Conservation (phyloP, 1,139 yeast genomes). For the Arxiozyma slooffiae region DNA sequence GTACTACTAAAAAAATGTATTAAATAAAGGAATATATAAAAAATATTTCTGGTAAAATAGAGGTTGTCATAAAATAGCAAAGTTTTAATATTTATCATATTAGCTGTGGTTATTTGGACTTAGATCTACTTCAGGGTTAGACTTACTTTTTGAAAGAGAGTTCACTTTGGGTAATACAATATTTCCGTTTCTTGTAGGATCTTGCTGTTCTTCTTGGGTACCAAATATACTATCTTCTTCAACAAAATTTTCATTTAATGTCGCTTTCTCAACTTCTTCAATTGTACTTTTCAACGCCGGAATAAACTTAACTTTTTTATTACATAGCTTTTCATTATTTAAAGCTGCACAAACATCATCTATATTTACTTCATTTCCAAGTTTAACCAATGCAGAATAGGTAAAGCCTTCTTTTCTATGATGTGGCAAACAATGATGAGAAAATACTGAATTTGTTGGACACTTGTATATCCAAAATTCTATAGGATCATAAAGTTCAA, state of each 20-base stretch:
- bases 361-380: background rate
- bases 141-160: background rate
- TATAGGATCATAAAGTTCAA: slow-evolving; percentile 39
- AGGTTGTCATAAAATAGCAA: too few relatives aligned
- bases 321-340: background rate
- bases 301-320: background rate
- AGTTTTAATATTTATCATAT: too few relatives aligned
- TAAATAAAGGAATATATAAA: too few relatives aligned
- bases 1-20: background rate
- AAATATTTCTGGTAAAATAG: too few relatives aligned
- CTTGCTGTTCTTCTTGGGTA: background rate
- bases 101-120: background rate
- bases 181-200: too few relatives aligned
- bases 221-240: background rate
- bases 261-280: slow-evolving; percentile 1
- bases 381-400: too few relatives aligned
- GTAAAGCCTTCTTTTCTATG: too few relatives aligned
- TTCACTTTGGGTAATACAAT: background rate
- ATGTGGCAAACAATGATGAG: too few relatives aligned
- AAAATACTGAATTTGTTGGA: too few relatives aligned
- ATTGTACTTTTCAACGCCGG: background rate
- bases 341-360: background rate
- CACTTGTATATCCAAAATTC: slow-evolving; percentile 42
- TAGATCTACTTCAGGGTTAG: background rate
- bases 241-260: background rate